These are phyloP conservation scores for Hypomyces rosellus DNA, from an alignment of 2,329 filamentous ascomycete species.

Conservation along the genomic window DNA sequence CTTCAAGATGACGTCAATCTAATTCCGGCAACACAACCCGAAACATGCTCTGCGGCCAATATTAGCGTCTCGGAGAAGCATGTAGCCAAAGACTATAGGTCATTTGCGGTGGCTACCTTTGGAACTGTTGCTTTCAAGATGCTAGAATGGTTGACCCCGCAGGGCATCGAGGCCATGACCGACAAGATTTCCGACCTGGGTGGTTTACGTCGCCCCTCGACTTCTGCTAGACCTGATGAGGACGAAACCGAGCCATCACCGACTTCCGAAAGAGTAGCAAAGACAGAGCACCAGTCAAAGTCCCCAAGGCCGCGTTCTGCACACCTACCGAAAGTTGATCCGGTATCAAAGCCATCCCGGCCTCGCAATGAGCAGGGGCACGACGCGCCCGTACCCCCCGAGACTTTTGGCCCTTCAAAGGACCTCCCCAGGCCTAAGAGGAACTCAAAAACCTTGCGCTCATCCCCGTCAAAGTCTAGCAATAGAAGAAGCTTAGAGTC, in stretches of 20 bases:
- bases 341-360: background rate
- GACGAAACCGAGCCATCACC: background rate
- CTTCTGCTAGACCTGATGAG: background rate
- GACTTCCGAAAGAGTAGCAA: background rate
- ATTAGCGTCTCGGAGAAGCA: slow-evolving; percentile 41
- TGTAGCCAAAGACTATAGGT: slow-evolving; percentile 50
- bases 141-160: slow-evolving; percentile 63
- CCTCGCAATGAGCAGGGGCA: background rate
- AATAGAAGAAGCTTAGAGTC: slow-evolving; percentile 27
- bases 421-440: slow-evolving; percentile 10
- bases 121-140: slow-evolving; percentile 62
- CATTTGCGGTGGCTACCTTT: slow-evolving; percentile 58
- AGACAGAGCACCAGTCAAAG: background rate
- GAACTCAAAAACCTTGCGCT: slow-evolving; percentile 17
- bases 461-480: slow-evolving; percentile 22
- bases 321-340: background rate
- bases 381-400: slow-evolving; percentile 1
- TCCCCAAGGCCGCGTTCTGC: background rate
- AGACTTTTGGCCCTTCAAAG: slow-evolving; percentile 8
- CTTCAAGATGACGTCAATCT: background rate
- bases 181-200: slow-evolving; percentile 24
- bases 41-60: slow-evolving; percentile 8
- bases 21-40: background rate
- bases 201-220: background rate
- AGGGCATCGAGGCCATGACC: slow-evolving; percentile 45